These are phyloP conservation scores for Globisporangium irregulare DNA, from an alignment of 352 stramenopile species.

Conservation along the genomic window DNA sequence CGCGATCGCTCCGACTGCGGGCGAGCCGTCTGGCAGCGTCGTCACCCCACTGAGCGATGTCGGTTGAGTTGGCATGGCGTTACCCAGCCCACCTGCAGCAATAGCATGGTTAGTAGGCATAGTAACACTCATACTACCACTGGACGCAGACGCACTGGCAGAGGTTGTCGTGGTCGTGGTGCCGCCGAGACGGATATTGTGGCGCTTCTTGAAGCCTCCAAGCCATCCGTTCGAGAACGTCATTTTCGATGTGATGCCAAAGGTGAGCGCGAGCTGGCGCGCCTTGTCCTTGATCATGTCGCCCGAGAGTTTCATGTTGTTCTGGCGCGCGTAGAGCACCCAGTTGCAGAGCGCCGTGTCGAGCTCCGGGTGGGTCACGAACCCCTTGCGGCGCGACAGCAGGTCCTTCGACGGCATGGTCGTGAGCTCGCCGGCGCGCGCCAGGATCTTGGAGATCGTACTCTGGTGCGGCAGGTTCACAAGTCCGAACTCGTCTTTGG, in stretches of 20 bases:
- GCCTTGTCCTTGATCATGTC: constrained; percentile 65
- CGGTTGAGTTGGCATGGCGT: neutral
- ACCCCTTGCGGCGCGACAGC: constrained; percentile 30
- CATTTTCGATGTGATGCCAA: constrained; percentile 45
- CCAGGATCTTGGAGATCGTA: constrained; percentile 66
- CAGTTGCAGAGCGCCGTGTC: constrained; percentile 64
- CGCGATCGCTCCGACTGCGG: neutral
- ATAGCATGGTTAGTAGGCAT: neutral
- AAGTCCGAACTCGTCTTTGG: constrained; percentile 57
- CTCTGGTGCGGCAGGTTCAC: constrained; percentile 52
- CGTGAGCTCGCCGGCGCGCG: constrained; percentile 39
- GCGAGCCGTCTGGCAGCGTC: neutral
- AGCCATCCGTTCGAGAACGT: constrained; percentile 68
- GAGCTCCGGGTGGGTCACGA: constrained; percentile 53
- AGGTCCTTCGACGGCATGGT: constrained; percentile 49
- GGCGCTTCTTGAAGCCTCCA: constrained; percentile 58
- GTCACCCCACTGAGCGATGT: neutral
- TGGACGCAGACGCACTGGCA: neutral
- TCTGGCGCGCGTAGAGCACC: constrained; percentile 47
- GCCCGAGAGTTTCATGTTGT: constrained; percentile 47
- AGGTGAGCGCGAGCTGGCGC: constrained; percentile 31
- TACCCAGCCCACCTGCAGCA: neutral
- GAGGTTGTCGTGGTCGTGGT: constrained; percentile 5
- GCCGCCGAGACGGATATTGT: constrained; percentile 49
- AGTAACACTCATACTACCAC: neutral